phyloP scores from a whole-genome alignment of 495 filamentous ascomycete species.

The Talaromyces borbonicus region DNA sequence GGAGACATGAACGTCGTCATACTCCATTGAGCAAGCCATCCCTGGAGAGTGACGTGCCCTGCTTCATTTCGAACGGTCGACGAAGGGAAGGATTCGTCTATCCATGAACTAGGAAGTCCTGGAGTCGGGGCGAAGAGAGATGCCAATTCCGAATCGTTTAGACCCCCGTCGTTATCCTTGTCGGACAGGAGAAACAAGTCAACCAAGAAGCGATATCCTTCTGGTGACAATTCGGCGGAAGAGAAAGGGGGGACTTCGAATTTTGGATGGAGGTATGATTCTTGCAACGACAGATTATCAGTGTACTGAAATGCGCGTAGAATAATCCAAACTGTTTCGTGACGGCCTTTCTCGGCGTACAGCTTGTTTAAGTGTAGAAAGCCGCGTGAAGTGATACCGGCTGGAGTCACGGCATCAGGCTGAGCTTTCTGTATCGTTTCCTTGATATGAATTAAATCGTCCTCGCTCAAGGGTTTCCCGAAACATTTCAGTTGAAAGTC shows the following conservation, averaged over 20 bases:
- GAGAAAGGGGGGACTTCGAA: slow-evolving; percentile 87
- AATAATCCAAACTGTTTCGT: slow-evolving; percentile 97
- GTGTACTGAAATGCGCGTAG: slow-evolving; percentile 94
- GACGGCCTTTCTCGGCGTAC: slow-evolving; percentile 94
- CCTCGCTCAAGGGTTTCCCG: slow-evolving; percentile 64
- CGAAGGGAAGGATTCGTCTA: slow-evolving; percentile 85
- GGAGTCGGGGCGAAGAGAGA: slow-evolving; percentile 91
- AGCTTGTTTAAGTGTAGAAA: slow-evolving; percentile 89
- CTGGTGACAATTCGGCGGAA: slow-evolving; percentile 87
- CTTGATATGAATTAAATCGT: slow-evolving; percentile 85
- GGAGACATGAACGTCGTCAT: slow-evolving; percentile 98
- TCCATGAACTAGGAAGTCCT: slow-evolving; percentile 76
- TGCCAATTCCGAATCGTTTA: slow-evolving; percentile 73
- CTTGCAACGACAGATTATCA: slow-evolving; percentile 81
- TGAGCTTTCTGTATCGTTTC: slow-evolving; percentile 59
- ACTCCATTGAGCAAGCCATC: slow-evolving; percentile 98
- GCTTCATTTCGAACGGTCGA: slow-evolving; percentile 93
- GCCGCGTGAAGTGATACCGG: slow-evolving; percentile 68
- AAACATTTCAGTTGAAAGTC: slow-evolving; percentile 90
- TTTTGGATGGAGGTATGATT: slow-evolving; percentile 83
- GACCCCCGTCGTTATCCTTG: slow-evolving; percentile 92
- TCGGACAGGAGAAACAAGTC: slow-evolving; percentile 92
- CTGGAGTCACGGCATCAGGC: slow-evolving; percentile 51
- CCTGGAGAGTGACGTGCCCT: slow-evolving; percentile 89
- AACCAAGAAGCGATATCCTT: slow-evolving; percentile 95